These are phyloP conservation scores for Populus euphratica DNA, from an alignment of 345 rosid genomes.

Conservation along the genomic window DNA sequence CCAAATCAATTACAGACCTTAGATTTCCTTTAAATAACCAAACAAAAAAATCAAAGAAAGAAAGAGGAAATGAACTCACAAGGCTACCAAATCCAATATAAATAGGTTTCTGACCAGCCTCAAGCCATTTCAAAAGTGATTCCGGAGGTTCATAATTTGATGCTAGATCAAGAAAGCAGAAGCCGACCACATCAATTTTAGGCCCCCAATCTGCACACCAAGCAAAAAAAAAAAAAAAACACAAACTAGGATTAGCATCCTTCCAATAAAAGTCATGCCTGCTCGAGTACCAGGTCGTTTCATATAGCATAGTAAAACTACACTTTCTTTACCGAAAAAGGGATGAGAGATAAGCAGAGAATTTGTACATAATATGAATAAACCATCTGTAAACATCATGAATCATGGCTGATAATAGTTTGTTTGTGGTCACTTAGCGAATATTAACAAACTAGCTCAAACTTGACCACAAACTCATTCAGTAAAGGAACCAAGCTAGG, in stretches of 20 bases:
- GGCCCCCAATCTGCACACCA: conserved; percentile 86
- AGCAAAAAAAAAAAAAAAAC: neutral
- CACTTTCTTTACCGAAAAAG: neutral
- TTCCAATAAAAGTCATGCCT: conserved; percentile 3
- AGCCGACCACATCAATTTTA: conserved; percentile 92
- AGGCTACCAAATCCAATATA: conserved; percentile 99
- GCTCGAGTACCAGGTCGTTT: neutral
- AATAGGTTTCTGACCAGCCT: conserved; percentile 85
- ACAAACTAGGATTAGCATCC: conserved; percentile 15
- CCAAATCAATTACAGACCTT: neutral
- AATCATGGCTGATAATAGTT: neutral
- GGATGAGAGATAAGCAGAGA: neutral
- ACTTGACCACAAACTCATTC: neutral
- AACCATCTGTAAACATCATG: neutral
- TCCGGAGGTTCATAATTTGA: conserved; percentile 96
- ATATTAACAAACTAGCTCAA: neutral
- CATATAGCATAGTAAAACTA: neutral
- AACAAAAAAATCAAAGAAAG: neutral
- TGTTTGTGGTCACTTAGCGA: neutral
- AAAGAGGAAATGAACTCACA: conserved; percentile 51
- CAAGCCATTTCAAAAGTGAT: conserved; percentile 79
- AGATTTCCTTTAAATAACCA: neutral
- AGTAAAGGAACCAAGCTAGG: neutral
- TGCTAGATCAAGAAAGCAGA: conserved; percentile 98
- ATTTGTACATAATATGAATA: neutral